phyloP scores from a whole-genome alignment of 2,329 filamentous ascomycete species.

The Lecanicillium sp. region DNA sequence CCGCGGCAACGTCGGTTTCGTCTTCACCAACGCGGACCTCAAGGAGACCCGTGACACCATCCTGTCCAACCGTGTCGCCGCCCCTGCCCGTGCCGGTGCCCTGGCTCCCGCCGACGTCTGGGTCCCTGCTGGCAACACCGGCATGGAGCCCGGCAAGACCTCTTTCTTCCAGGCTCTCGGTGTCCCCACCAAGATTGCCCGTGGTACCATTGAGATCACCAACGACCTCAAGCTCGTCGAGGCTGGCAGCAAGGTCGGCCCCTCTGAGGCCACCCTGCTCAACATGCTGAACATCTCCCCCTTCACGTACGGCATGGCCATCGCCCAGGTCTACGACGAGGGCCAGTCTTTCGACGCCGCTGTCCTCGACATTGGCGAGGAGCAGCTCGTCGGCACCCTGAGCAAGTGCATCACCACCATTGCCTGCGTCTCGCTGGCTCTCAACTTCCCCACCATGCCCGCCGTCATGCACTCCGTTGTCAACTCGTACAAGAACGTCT shows the following conservation, averaged over 20 bases:
- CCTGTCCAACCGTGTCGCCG: constrained; percentile 92
- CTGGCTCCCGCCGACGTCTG: constrained; percentile 89
- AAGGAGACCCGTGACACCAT: constrained; percentile 92
- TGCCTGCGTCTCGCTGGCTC: constrained; percentile 81
- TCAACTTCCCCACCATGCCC: constrained; percentile 92
- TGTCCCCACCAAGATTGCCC: constrained; percentile 99
- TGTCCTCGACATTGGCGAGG: constrained; percentile 91
- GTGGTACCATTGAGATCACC: constrained; percentile 99
- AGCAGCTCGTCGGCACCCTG: constrained; percentile 84
- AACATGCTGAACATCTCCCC: constrained; percentile 99
- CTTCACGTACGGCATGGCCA: constrained; percentile 98
- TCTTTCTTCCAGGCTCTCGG: constrained; percentile 99
- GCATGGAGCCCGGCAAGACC: constrained; percentile 99
- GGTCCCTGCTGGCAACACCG: constrained; percentile 96
- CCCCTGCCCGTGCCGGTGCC: constrained; percentile 95
- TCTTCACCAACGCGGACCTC: constrained; percentile 97
- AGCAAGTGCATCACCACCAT: constrained; percentile 76
- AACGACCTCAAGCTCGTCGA: constrained; percentile 96
- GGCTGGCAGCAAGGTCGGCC: constrained; percentile 86
- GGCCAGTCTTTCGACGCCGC: constrained; percentile 82
- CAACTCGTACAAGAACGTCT: constrained; percentile 96
- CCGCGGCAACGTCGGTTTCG: constrained; percentile 97
- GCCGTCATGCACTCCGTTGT: constrained; percentile 94
- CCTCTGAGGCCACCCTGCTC: constrained; percentile 95
- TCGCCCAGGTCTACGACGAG: constrained; percentile 93